These are phyloP conservation scores for Tuber calosporum DNA, from an alignment of 495 filamentous ascomycete genomes.

Conservation along the genomic window DNA sequence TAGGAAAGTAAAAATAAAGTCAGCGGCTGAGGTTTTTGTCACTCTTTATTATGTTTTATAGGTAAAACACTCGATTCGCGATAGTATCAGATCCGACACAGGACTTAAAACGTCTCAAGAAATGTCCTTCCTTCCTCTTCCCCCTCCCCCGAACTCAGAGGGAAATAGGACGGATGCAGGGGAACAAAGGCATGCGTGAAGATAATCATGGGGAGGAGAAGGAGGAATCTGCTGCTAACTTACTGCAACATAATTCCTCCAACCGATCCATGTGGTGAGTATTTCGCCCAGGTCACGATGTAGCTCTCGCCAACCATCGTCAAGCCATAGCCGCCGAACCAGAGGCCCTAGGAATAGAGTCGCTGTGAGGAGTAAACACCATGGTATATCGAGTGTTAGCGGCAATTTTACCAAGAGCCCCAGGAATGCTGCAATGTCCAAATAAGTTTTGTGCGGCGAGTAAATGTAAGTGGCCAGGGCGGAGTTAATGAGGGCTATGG, in stretches of 20 bases:
- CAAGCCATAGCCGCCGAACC: slow-evolving; percentile 60
- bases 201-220: background rate
- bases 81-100: background rate
- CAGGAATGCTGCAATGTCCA: slow-evolving; percentile 29
- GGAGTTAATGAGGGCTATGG: slow-evolving; percentile 55
- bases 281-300: slow-evolving; percentile 45
- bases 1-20: slow-evolving; percentile 9
- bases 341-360: slow-evolving; percentile 81
- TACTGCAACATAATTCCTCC: slow-evolving; percentile 60
- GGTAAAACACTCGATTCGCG: background rate
- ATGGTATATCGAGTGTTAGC: slow-evolving; percentile 53
- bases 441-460: slow-evolving; percentile 26
- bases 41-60: background rate
- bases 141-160: background rate
- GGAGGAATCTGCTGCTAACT: slow-evolving; percentile 33
- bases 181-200: background rate
- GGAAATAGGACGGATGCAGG: background rate
- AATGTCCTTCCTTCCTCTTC: background rate
- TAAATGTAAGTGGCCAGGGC: slow-evolving; percentile 51
- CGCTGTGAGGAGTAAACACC: slow-evolving; percentile 58
- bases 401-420: slow-evolving; percentile 43
- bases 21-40: slow-evolving; percentile 15
- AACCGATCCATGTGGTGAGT: slow-evolving; percentile 57
- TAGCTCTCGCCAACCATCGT: slow-evolving; percentile 64
- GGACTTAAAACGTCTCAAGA: slow-evolving; percentile 8